A percentile compares a stretch with the other conserved stretches of the same genome.
Evolutionary conservation across 345 rosid species (phyloP).

Genomic region (Populus pruinosa): DNA sequence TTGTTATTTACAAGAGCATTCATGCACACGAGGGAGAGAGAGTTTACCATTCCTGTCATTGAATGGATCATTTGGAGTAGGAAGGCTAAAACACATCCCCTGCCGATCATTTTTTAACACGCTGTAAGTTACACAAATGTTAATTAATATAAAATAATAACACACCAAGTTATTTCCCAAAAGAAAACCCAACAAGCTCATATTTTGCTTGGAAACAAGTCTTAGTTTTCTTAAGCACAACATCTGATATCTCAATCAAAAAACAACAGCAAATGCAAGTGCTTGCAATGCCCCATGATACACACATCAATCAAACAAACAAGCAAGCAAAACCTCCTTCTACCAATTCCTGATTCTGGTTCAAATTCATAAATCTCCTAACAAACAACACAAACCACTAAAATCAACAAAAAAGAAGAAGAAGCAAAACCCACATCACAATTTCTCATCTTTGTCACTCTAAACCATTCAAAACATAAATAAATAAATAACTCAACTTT

Average conservation of each 20-base stretch:
- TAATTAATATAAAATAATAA: not conserved
- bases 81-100: conserved; percentile 98
- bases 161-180: not conserved
- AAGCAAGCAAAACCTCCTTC: not conserved
- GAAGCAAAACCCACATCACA: not conserved
- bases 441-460: not conserved
- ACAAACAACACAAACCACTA: not conserved
- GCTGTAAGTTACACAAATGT: not conserved
- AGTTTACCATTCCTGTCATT: conserved; percentile 53
- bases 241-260: not conserved
- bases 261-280: too few species aligned
- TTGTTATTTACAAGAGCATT: not conserved
- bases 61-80: conserved; percentile 71
- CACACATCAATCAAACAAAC: not conserved
- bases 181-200: not conserved
- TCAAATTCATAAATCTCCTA: not conserved
- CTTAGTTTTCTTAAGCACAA: too few species aligned
- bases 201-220: not conserved
- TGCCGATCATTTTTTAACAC: conserved; percentile 13
- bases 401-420: not conserved
- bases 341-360: not conserved
- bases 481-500: not conserved
- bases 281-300: not conserved
- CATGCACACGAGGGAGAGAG: not conserved
- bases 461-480: not conserved